Evolutionary conservation across 2,329 filamentous ascomycete species (phyloP).

Genomic region (Fusarium brevicatenulatum): DNA sequence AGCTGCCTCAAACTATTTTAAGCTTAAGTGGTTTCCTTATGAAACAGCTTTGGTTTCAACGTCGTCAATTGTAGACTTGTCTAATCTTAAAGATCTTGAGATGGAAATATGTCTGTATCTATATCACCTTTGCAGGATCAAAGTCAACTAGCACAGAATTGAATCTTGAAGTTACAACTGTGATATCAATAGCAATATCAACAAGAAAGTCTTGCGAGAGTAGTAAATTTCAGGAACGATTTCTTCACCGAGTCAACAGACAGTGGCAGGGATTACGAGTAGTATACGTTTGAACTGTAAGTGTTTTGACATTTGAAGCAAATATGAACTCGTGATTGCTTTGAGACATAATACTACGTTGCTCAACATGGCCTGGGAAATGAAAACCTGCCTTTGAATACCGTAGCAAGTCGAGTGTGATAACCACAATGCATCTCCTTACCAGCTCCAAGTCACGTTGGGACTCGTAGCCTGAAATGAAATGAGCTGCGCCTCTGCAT

Average conservation of each 20-base stretch:
- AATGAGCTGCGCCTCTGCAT: neutral
- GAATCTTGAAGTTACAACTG: neutral
- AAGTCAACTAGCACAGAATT: neutral
- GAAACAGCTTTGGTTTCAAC: too few species aligned
- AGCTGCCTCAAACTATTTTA: neutral
- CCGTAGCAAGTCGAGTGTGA: neutral
- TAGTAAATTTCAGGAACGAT: too few species aligned
- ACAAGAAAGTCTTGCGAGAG: neutral
- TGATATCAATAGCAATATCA: neutral
- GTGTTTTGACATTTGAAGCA: neutral
- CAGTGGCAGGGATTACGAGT: neutral
- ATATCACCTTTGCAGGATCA: neutral
- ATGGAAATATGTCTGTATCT: too few species aligned
- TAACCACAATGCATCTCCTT: neutral
- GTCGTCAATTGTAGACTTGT: neutral
- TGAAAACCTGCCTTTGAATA: neutral
- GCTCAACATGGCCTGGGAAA: neutral
- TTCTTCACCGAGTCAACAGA: neutral
- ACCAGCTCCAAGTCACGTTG: neutral
- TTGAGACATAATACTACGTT: neutral
- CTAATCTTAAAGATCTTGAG: neutral
- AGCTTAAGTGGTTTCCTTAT: neutral
- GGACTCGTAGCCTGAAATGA: neutral
- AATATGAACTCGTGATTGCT: neutral
- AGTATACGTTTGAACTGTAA: neutral